Evolutionary conservation across 192 early-diverging fungal species (phyloP), one percentile per base, ranked within the genome.

Genomic region (Dissophora ornata): DNA sequence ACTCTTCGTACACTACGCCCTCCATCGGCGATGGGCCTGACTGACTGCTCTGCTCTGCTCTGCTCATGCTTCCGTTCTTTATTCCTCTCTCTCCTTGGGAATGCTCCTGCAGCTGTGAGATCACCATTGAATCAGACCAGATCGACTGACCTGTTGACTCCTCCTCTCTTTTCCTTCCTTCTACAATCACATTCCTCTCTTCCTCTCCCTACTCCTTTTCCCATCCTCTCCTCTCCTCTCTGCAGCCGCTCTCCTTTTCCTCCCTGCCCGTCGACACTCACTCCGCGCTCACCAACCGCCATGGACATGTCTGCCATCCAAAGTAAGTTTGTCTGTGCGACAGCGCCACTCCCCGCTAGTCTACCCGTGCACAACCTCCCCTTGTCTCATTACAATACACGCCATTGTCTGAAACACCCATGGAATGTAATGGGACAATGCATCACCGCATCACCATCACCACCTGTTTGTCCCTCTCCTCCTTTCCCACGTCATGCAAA

Each of bases 261-360:
- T 6, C 15, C 28, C n/a, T 19, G 18, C 32, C 2, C 47, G 4
- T 24, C 10, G 3, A 32, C 32, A 22, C 26, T 49, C 29, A 40
- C 38, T 34, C 34, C 16, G 8, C n/a, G 24, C 11, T 33, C 24
- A n/a, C 0, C 22, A 33, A n/a, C 0, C 22, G 24, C 11, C 57
- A 70, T 70, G 68, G 68, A 70, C 59, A 70, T 70, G 68, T 70
- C 68, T 47, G 68, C 68, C 36, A 61, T 70, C 42, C 68, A 70
- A 70, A 70, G 68, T 70, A 70, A 60, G 68, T 70, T 40, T 4
- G 36, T 38, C 36, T 13, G 36, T 38, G 13, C 36, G 6, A 13
- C 6, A 9, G 36, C 36, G 6, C 36, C 36, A 6, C 13, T 13
- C 36, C 25, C 49, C 49, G 3, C n/a, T 28, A 25, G 10, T 26